Evolutionary conservation across 495 filamentous ascomycete species (phyloP), one percentile per base, ranked within the genome.

Genomic region (Penicillium riverlandense): DNA sequence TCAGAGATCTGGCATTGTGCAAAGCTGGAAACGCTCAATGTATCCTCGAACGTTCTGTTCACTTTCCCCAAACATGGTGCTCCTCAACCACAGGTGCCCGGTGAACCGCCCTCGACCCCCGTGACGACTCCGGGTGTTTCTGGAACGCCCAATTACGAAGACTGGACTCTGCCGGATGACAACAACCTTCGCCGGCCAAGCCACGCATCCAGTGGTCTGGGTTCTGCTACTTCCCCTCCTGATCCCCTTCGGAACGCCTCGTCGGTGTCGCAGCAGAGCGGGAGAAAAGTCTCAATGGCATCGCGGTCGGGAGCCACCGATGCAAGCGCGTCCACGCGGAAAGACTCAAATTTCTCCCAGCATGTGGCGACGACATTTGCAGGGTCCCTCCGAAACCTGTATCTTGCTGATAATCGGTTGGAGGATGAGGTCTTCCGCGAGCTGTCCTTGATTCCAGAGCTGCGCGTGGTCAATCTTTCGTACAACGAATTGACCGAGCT

Each of bases 401-500:
- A 84, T 51, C 74, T 99, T 39, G 94, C 92, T 6, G 92, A 99
- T 59, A 99, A 99, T 56, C 77, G 88, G 47, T 70, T 99, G 9
- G 84, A 88, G 39, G 92, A 97, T 54, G 92, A 97, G 47, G 83
- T 92, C 2, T 96, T 96, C 54, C 88, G 95, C 48, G 86, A 96
- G 57, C 71, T 97, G 29, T 83, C 79, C 0, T 72, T 88, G 16
- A 78, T 99, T 10, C 74, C 82, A 1, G 94, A 96, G 58, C 65
- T 99, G 39, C 82, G 92, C 11, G 74, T 95, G 35, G 72, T 99
- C 38, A 99, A 99, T 50, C 70, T 99, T 13, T 95, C 90, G 0
- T 96, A 96, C 61, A 99, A 99, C 53, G 83, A 88, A 41, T 69
- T 99, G 35, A 90, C 83, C 49, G 92, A 99, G 51, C 81, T 99